Conservation (phyloP, 1,139 yeast genomes). For the Lodderomyces parapsilosis region DNA sequence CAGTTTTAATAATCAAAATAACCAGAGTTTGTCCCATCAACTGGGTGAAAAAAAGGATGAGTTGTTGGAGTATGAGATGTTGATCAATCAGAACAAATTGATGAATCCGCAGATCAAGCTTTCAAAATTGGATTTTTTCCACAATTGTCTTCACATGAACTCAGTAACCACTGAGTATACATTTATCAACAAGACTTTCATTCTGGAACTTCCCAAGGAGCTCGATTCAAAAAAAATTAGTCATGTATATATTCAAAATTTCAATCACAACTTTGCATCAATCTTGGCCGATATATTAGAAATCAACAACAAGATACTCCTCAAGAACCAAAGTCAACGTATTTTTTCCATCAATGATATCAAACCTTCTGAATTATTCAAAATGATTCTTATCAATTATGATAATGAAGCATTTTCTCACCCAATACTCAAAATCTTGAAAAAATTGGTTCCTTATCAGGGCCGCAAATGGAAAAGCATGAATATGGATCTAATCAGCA, state of each 20-base stretch:
- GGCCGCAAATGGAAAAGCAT: slow-evolving; percentile 93
- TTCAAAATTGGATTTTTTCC: slow-evolving; percentile 44
- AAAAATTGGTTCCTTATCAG: slow-evolving; percentile 82
- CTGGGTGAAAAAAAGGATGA: slow-evolving; percentile 17
- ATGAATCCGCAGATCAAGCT: slow-evolving; percentile 47
- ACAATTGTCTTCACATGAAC: slow-evolving; percentile 32
- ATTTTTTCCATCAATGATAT: slow-evolving; percentile 54
- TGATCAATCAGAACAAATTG: slow-evolving; percentile 36
- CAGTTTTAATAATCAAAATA: slow-evolving; percentile 36
- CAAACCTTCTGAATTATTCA: slow-evolving; percentile 52
- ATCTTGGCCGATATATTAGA: slow-evolving; percentile 46
- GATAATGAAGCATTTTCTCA: slow-evolving; percentile 63
- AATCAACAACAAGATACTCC: slow-evolving; percentile 43
- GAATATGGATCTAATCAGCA: slow-evolving; percentile 91
- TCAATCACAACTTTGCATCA: slow-evolving; percentile 44
- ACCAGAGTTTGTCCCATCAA: slow-evolving; percentile 21
- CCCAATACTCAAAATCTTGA: slow-evolving; percentile 71
- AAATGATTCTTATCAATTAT: slow-evolving; percentile 45
- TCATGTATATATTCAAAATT: slow-evolving; percentile 29
- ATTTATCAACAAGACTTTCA: slow-evolving; percentile 31
- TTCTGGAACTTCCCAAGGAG: slow-evolving; percentile 26
- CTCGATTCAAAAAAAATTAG: slow-evolving; percentile 29
- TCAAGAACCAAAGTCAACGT: slow-evolving; percentile 51
- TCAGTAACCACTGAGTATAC: slow-evolving; percentile 14
- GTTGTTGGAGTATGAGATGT: slow-evolving; percentile 37